Evolutionary conservation across 805 yeast species (phyloP).

Genomic region (Candida ficus): DNA sequence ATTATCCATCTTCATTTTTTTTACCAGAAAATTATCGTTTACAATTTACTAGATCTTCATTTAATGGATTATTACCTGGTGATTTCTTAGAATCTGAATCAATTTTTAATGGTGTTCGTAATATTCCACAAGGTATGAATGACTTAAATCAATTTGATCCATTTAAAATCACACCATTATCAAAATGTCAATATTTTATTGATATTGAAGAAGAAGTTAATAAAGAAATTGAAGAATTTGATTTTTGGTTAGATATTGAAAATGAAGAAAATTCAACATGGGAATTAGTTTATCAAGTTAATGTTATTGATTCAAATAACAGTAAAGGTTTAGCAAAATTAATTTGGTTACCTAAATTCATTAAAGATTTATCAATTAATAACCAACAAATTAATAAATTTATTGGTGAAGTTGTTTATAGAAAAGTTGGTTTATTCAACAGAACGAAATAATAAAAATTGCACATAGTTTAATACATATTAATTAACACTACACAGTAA

Average conservation of each 20-base stretch:
- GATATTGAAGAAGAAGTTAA: conserved; percentile 56
- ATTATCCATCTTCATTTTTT: conserved; percentile 85
- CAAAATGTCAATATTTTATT: conserved; percentile 61
- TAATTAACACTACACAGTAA: no score
- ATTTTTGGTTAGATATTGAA: not conserved
- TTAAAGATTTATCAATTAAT: no score
- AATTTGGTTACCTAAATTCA: not conserved
- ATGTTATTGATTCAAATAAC: conserved; percentile 37
- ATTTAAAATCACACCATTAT: conserved; percentile 44
- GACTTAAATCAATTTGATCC: conserved; percentile 63
- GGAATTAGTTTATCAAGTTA: conserved; percentile 31
- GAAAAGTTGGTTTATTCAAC: not conserved
- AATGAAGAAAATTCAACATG: conserved; percentile 30
- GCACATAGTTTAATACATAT: not conserved
- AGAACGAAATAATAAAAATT: not conserved
- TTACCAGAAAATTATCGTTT: conserved; percentile 60
- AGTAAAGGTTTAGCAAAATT: conserved; percentile 34
- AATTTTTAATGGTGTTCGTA: conserved; percentile 33
- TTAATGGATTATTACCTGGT: conserved; percentile 85
- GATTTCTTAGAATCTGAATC: conserved; percentile 56
- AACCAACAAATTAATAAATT: not conserved
- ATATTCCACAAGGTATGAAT: conserved; percentile 64
- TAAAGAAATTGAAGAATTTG: conserved; percentile 36
- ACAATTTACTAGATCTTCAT: conserved; percentile 68
- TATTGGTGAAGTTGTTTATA: not conserved